Percentiles rank a stretch among this genome's conserved stretches.
These are phyloP conservation scores for Candolleomyces aberdarensis DNA, from an alignment of 768 basidiomycete genomes.

Conservation along the genomic window DNA sequence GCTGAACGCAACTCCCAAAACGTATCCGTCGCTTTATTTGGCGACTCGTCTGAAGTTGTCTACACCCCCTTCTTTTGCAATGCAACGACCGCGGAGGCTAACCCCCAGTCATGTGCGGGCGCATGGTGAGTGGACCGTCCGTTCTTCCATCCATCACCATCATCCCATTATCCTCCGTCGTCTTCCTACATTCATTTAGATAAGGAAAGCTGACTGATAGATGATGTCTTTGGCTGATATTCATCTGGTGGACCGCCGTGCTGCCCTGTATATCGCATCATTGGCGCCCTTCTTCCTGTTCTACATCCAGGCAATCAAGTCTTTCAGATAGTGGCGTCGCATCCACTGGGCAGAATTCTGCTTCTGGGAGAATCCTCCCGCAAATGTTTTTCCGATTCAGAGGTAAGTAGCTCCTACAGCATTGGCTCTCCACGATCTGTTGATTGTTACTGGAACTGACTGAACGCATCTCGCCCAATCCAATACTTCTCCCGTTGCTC, in stretches of 20 bases:
- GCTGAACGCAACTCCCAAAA: conserved; percentile 20
- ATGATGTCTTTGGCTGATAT: neutral
- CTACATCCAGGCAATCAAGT: neutral
- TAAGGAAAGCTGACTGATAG: neutral
- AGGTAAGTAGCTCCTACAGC: conserved; percentile 29
- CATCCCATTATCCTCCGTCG: too few species aligned
- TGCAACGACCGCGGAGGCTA: conserved; percentile 16
- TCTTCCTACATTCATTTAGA: neutral
- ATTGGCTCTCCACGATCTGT: neutral
- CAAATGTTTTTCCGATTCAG: conserved; percentile 57
- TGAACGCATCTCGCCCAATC: neutral
- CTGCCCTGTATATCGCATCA: neutral
- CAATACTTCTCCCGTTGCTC: neutral
- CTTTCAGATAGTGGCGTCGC: conserved; percentile 23
- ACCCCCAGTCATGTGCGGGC: conserved; percentile 33
- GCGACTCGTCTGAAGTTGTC: conserved; percentile 35
- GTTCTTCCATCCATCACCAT: neutral
- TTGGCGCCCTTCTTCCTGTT: neutral
- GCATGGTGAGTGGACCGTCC: conserved; percentile 36
- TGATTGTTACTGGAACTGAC: neutral
- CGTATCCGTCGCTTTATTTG: conserved; percentile 30
- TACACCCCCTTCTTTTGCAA: conserved; percentile 50
- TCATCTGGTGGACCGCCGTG: conserved; percentile 1
- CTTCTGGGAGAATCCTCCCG: conserved; percentile 42
- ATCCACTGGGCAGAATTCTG: conserved; percentile 42